Conservation (phyloP, 495 filamentous ascomycete genomes). For the Podospora comata region DNA sequence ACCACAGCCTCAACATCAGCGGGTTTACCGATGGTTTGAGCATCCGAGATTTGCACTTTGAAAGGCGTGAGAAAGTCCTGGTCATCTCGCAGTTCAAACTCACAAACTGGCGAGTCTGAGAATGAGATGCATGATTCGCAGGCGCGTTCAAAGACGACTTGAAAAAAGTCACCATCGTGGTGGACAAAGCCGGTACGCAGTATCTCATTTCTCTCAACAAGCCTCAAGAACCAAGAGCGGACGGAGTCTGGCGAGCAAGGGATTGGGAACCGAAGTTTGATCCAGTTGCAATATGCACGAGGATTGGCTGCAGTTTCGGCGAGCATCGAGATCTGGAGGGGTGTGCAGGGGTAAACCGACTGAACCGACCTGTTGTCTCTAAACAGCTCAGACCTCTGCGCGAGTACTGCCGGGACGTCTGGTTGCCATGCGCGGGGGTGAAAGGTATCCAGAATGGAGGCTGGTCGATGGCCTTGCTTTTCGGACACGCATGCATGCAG, state of each 20-base stretch:
- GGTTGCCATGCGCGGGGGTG: background rate
- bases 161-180: conserved; percentile 51
- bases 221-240: conserved; percentile 42
- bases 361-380: conserved; percentile 39
- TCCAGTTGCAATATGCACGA: conserved; percentile 69
- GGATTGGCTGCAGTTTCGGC: conserved; percentile 56
- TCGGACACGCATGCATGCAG: background rate
- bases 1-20: conserved; percentile 36
- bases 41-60: conserved; percentile 47
- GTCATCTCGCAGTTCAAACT: conserved; percentile 27
- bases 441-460: background rate
- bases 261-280: conserved; percentile 54
- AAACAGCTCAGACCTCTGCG: conserved; percentile 10
- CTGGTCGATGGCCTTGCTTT: background rate
- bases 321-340: conserved; percentile 75
- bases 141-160: conserved; percentile 58
- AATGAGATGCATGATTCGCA: conserved; percentile 39
- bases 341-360: conserved; percentile 59
- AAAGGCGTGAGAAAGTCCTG: conserved; percentile 56
- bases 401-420: background rate
- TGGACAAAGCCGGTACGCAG: conserved; percentile 67
- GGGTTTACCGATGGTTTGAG: conserved; percentile 5
- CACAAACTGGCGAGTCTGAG: conserved; percentile 23
- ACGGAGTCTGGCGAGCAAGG: conserved; percentile 33
- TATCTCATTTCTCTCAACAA: conserved; percentile 59